phyloP scores from a whole-genome alignment of 2,329 filamentous ascomycete genomes.

The Neonectria coccinea region DNA sequence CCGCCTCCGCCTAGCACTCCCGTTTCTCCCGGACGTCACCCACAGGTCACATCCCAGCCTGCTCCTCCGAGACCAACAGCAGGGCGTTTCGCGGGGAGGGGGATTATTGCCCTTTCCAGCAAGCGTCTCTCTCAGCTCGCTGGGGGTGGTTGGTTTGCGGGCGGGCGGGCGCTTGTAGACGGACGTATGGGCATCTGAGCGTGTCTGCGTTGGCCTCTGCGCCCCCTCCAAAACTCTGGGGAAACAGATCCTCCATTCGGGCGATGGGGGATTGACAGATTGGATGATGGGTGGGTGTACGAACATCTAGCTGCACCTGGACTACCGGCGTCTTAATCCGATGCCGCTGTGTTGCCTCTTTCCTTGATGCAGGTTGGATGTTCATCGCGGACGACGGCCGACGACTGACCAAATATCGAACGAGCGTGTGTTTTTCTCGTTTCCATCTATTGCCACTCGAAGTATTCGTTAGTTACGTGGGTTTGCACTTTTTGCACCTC shows the following conservation, averaged over 20 bases:
- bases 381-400: neutral
- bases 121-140: constrained; percentile 26
- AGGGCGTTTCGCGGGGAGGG: constrained; percentile 32
- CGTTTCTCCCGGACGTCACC: constrained; percentile 39
- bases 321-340: neutral
- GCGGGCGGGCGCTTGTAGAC: constrained; percentile 38
- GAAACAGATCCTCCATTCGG: constrained; percentile 3
- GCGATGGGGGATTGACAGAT: constrained; percentile 1
- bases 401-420: neutral
- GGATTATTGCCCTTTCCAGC: constrained; percentile 36
- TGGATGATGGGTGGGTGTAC: neutral
- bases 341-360: constrained; percentile 1
- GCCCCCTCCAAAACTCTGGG: constrained; percentile 15
- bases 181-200: constrained; percentile 34
- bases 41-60: constrained; percentile 9
- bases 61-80: constrained; percentile 9
- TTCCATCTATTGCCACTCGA: neutral
- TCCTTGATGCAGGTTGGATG: neutral
- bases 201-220: constrained; percentile 9
- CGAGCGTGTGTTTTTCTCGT: neutral
- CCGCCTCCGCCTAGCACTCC: constrained; percentile 25
- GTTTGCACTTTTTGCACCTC: neutral
- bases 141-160: constrained; percentile 39
- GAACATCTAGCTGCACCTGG: neutral
- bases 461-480: neutral